Conservation (phyloP, 2,329 filamentous ascomycete species). For the Aspergillus floridensis region DNA sequence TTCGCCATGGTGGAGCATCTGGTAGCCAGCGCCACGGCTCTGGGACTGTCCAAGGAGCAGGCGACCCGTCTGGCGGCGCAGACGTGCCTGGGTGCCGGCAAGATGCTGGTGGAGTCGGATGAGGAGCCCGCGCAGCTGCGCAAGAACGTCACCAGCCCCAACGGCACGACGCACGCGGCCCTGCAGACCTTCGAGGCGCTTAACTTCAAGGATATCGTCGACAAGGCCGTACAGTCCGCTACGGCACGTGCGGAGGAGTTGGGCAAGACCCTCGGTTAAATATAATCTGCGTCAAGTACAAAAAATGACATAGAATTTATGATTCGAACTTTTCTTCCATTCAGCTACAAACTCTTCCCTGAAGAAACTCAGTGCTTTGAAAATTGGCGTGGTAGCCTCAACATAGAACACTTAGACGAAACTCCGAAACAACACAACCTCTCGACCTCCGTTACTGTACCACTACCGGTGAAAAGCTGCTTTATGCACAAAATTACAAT, state of each 20-base stretch:
- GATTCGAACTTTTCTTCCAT: too few relatives aligned
- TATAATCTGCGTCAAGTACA: neutral
- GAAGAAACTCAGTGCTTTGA: too few relatives aligned
- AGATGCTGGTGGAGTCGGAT: conserved; percentile 33
- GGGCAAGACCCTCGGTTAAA: conserved; percentile 22
- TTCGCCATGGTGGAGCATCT: conserved; percentile 39
- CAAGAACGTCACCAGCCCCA: conserved; percentile 38
- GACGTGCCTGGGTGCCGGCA: conserved; percentile 36
- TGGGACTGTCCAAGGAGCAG: conserved; percentile 34
- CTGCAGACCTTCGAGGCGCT: conserved; percentile 31
- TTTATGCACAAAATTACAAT: neutral
- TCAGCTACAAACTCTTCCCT: too few relatives aligned
- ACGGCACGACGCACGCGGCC: conserved; percentile 35
- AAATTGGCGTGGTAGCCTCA: too few relatives aligned
- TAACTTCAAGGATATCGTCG: conserved; percentile 30
- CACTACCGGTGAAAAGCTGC: neutral
- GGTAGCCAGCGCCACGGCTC: conserved; percentile 31
- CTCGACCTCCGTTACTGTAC: too few relatives aligned
- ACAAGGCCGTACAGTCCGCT: conserved; percentile 34
- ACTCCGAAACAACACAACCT: too few relatives aligned
- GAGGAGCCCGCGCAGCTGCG: conserved; percentile 33
- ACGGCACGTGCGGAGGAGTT: conserved; percentile 32
- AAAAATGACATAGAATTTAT: too few relatives aligned
- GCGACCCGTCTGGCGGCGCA: conserved; percentile 33
- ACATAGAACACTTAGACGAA: too few relatives aligned